Conservation (phyloP, 2,329 filamentous ascomycete genomes). For the Alternaria dauci region DNA sequence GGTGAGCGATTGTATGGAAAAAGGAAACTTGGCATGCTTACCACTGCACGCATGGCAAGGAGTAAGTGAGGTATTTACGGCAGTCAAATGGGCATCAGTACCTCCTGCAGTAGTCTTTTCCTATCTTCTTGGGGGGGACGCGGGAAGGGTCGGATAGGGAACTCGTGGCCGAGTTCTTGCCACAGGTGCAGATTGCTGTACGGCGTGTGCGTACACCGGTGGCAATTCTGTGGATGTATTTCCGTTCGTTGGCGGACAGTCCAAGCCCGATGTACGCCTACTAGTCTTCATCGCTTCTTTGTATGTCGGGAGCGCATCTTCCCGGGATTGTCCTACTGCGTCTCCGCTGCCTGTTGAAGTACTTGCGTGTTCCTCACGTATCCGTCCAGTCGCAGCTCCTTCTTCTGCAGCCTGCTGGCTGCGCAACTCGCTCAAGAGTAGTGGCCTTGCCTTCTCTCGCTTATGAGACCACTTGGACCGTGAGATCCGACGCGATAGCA, state of each 20-base stretch:
- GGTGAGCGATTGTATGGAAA: not conserved
- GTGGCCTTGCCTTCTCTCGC: not conserved
- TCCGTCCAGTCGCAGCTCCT: not conserved
- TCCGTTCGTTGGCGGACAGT: not conserved
- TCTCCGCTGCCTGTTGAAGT: not conserved
- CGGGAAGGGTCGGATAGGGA: constrained; percentile 4
- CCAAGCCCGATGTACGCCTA: not conserved
- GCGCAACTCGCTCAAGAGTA: constrained; percentile 2
- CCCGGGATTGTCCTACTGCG: not conserved
- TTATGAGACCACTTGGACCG: not conserved
- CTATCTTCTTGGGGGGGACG: constrained; percentile 1
- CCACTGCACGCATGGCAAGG: not conserved
- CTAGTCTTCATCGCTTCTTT: constrained; percentile 6
- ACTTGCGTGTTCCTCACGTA: not conserved
- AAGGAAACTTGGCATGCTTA: not conserved
- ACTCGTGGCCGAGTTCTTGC: not conserved
- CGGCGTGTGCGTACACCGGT: constrained; percentile 1
- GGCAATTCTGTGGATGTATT: not conserved
- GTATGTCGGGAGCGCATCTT: constrained; percentile 10
- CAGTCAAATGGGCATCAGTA: not conserved
- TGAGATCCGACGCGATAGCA: not conserved
- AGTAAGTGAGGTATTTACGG: not conserved
- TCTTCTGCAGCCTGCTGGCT: not conserved
- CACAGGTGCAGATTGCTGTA: not conserved
- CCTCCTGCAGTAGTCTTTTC: not conserved